A percentile compares a stretch with the other conserved stretches of the same genome.
Evolutionary conservation across 192 early-diverging fungal genomes (phyloP).

Genomic region (Dispira parvispora): DNA sequence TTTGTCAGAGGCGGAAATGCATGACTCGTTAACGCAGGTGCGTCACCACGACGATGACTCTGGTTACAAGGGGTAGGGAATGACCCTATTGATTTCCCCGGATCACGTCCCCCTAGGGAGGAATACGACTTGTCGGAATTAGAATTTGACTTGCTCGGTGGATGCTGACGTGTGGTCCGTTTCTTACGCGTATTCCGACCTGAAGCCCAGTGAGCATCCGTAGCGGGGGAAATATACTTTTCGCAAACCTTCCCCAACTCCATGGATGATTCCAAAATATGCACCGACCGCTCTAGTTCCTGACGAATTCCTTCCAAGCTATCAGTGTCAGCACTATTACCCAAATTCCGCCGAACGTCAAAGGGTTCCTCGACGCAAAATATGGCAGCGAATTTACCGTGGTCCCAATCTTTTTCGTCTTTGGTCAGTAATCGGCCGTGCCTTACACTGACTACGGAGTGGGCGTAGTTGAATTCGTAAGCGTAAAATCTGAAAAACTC

Average conservation of each 20-base stretch:
- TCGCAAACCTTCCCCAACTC: slow-evolving; percentile 34
- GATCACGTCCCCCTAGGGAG: no score
- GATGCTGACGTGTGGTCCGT: no score
- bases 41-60: no score
- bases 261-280: slow-evolving; percentile 28
- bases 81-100: no score
- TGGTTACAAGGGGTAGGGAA: no score
- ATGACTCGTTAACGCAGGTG: no score
- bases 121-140: no score
- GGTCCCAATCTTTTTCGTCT: slow-evolving; percentile 72
- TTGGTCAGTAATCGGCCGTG: slow-evolving; percentile 67
- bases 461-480: slow-evolving; percentile 71
- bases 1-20: no score
- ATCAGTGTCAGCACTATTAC: slow-evolving; percentile 68
- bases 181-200: no score
- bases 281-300: slow-evolving; percentile 67
- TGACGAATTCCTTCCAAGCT: slow-evolving; percentile 57
- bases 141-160: no score
- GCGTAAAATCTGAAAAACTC: slow-evolving; percentile 74
- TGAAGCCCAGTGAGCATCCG: no score
- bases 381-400: slow-evolving; percentile 38
- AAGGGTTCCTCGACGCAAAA: slow-evolving; percentile 93
- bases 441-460: slow-evolving; percentile 62
- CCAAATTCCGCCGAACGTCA: slow-evolving; percentile 71
- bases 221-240: no score